A percentile compares a stretch with the other conserved stretches of the same genome.
Conservation (phyloP, 192 early-diverging fungal genomes). For the Umbelopsis vinacea region DNA sequence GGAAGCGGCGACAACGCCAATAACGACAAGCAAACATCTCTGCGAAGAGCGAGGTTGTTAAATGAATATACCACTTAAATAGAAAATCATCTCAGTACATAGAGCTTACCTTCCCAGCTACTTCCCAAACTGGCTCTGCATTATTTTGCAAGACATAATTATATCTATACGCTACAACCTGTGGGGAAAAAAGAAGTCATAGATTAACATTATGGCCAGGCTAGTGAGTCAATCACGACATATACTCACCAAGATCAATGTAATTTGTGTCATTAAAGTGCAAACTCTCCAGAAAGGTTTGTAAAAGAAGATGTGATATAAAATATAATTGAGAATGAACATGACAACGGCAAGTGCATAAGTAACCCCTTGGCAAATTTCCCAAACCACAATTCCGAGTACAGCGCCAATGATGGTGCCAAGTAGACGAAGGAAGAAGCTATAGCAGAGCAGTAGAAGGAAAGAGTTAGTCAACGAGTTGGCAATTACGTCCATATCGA, state of each 20-base stretch:
- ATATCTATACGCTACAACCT: constrained; percentile 35
- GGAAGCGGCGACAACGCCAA: constrained; percentile 39
- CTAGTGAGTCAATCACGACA: no score
- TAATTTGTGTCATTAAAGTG: constrained; percentile 30
- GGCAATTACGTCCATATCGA: no score
- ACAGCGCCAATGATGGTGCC: constrained; percentile 27
- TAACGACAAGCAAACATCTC: constrained; percentile 32
- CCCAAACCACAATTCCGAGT: constrained; percentile 37
- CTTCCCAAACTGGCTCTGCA: constrained; percentile 24
- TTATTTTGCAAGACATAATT: constrained; percentile 9
- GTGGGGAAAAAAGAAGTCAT: not conserved
- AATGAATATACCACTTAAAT: no score
- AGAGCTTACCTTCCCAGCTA: constrained; percentile 36
- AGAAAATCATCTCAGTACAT: no score
- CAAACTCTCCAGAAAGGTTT: constrained; percentile 15
- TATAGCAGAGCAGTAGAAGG: not conserved
- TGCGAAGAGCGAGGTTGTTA: not conserved
- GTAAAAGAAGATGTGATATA: constrained; percentile 35
- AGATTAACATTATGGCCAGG: no score
- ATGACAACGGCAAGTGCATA: constrained; percentile 35
- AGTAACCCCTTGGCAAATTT: constrained; percentile 35
- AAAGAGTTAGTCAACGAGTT: no score
- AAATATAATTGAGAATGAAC: constrained; percentile 30
- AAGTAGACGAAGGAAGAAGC: constrained; percentile 34
- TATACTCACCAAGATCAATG: constrained; percentile 27